These are phyloP conservation scores for Trifolium repens DNA, from an alignment of 306 rosid species.

Conservation along the genomic window DNA sequence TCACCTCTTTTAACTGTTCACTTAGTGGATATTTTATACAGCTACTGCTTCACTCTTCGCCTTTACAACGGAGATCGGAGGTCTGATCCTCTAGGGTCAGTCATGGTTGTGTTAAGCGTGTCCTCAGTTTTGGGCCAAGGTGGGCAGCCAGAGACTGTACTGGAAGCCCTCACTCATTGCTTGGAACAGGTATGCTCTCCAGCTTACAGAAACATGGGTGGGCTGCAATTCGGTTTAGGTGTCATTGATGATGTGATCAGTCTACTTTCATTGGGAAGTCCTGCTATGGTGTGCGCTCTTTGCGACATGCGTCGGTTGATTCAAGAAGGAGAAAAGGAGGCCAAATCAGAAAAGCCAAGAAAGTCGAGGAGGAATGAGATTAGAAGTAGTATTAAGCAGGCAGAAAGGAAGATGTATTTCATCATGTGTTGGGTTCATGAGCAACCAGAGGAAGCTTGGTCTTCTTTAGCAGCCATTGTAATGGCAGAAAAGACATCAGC, in stretches of 20 bases:
- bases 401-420: slow-evolving; percentile 76
- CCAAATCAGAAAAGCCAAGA: slow-evolving; percentile 58
- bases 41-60: slow-evolving; percentile 83
- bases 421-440: slow-evolving; percentile 91
- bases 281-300: slow-evolving; percentile 70
- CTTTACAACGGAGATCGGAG: slow-evolving; percentile 90
- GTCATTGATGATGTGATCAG: slow-evolving; percentile 64
- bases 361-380: slow-evolving; percentile 52
- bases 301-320: slow-evolving; percentile 66
- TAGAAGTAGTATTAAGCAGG: slow-evolving; percentile 65
- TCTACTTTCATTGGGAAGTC: slow-evolving; percentile 58
- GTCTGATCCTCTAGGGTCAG: slow-evolving; percentile 74
- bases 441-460: slow-evolving; percentile 81
- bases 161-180: slow-evolving; percentile 74
- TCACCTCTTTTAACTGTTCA: slow-evolving; percentile 81
- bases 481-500: slow-evolving; percentile 65
- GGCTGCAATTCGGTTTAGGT: slow-evolving; percentile 69
- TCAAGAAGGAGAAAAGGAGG: slow-evolving; percentile 67
- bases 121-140: slow-evolving; percentile 81
- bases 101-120: slow-evolving; percentile 63
- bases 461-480: slow-evolving; percentile 66
- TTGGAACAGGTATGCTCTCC: slow-evolving; percentile 84
- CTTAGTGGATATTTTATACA: slow-evolving; percentile 73
- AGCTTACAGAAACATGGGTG: slow-evolving; percentile 69
- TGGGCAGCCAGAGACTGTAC: slow-evolving; percentile 66